A percentile compares a stretch with the other conserved stretches of the same genome.
Conservation (phyloP, 345 rosid genomes). For the Gossypium anomalum region DNA sequence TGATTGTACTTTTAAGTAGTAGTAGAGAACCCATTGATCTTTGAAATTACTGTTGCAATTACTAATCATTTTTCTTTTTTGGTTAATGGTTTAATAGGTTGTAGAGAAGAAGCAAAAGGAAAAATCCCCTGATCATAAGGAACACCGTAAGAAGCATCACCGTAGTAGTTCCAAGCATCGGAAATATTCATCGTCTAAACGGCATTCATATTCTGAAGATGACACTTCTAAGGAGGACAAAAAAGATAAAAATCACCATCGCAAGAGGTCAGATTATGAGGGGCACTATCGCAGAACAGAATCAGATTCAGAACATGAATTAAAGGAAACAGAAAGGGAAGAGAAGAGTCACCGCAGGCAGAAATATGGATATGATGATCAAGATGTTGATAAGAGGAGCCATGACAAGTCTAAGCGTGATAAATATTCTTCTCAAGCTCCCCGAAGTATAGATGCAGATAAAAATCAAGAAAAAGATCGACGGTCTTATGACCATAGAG, state of each 20-base stretch:
- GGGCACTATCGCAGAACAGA: constrained; percentile 23
- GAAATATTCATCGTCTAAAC: constrained; percentile 25
- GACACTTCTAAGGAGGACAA: constrained; percentile 27
- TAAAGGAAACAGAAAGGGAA: constrained; percentile 28
- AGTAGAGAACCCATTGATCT: neutral
- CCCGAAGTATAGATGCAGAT: constrained; percentile 14
- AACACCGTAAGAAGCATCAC: constrained; percentile 37
- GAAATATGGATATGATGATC: constrained; percentile 32
- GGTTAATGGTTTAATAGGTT: constrained; percentile 31
- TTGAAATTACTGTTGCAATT: neutral
- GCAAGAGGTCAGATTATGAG: constrained; percentile 26
- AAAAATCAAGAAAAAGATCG: constrained; percentile 23
- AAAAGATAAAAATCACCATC: constrained; percentile 25
- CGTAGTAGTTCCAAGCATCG: constrained; percentile 39
- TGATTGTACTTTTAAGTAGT: neutral
- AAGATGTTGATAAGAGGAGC: constrained; percentile 31
- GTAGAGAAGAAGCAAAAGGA: constrained; percentile 44
- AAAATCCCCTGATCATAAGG: constrained; percentile 24
- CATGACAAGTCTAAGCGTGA: constrained; percentile 32
- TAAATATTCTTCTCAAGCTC: constrained; percentile 27
- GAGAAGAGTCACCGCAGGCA: constrained; percentile 27
- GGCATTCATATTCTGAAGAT: constrained; percentile 31
- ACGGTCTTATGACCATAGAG: constrained; percentile 20
- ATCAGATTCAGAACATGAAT: constrained; percentile 38
- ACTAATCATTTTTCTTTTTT: neutral